Base-by-base conservation (phyloP, 202 grass and related monocot species). In the Brachypodium distachyon region DNA sequence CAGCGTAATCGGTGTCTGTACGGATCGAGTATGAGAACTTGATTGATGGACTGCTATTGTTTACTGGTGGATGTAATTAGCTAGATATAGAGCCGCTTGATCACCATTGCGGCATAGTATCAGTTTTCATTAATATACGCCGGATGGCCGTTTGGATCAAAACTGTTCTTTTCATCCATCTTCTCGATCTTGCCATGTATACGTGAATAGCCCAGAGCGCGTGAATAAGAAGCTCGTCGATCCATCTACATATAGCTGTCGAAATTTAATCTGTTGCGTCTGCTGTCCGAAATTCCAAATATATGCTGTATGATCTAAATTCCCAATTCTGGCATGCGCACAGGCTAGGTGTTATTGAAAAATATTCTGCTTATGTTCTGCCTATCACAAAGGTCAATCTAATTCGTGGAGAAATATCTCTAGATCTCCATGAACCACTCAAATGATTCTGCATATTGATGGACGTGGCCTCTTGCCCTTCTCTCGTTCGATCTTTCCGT, bases 381-480 rank as follows among this genome's bases (percentile, higher is more conserved):
- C 19, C n/a, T 5, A 29, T 63, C 16, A 11, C n/a, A 28, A 17
- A 63, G 6, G 72, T 64, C 12, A 31, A 5, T 22, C 4, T 2
- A 4, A 26, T 3, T n/a, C n/a, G 33, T 3, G 11, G 28, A 17
- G 12, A 44, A 74, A 55, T 37, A n/a, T 60, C 72, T 61, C 9
- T 29, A 38, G 82, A 72, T 77, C 43, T 84, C 46, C 21, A 55
- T 41, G 73, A 77, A 42, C 37, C 13, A 55, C 27, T 36, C 74
- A 53, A 49, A 6, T 61, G 73, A 77, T 77, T 77, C 81, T 55
- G 55, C 82, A 55, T 72, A 65, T 64, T 7, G 26, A 43, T 36
- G 66, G 66, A 84, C 82, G 82, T 84, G 82, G 82, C 56, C 27
- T 78, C 74, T 1, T 54, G 38, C 46, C 55, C 56, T 72, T 84